Base-by-base conservation (phyloP, 106 monocot genomes). In the Phalaenopsis aphrodite region DNA sequence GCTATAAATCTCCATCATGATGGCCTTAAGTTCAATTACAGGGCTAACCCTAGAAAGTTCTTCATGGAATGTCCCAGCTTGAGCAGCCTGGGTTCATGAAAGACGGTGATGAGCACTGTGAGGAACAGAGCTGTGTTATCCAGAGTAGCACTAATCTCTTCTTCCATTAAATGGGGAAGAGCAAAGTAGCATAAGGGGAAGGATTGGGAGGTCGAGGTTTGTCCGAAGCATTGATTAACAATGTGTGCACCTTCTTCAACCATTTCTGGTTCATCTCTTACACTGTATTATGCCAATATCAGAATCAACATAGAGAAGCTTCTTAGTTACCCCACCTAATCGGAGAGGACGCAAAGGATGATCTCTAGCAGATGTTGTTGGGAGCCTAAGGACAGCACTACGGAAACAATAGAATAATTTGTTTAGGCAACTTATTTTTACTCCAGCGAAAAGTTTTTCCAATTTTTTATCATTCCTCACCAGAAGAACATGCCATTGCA, bases 261-360 rank as follows among this genome's bases (percentile, higher is more conserved):
- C 1, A 80, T 98, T 3, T 94, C 94, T 9, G 98, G 92, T 5
- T 90, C 94, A 8, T 87, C 86, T 10, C 87, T 98, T 1, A 91
- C 94, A 18, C 76, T 94, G 66, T 94, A 94, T 79, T 98, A 94
- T 75, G 92, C 98, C 0, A 98, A 98, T 74, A 76, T 98, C 39
- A 79, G 92, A 48, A 90, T 94, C 36, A 89, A 94, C 76, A 91
- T 98, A 19, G 98, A 98, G 86, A 98, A 98, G 86, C 77, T 98
- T 57, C 84, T 98, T 15, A 84, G 77, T 58, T 91, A 91, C 68
- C 94, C 0, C 94, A 91, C 84, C 61, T 98, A 17, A 88, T 94
- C 9, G 98, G 98, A 49, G 98, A 94, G 55, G 98, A 98, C 16
- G 98, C 91, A 0, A 86, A 94, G 65, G 94, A 98, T 67, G 94